Conservation (phyloP, 116 monocot species). For the Cymodocea nodosa region DNA sequence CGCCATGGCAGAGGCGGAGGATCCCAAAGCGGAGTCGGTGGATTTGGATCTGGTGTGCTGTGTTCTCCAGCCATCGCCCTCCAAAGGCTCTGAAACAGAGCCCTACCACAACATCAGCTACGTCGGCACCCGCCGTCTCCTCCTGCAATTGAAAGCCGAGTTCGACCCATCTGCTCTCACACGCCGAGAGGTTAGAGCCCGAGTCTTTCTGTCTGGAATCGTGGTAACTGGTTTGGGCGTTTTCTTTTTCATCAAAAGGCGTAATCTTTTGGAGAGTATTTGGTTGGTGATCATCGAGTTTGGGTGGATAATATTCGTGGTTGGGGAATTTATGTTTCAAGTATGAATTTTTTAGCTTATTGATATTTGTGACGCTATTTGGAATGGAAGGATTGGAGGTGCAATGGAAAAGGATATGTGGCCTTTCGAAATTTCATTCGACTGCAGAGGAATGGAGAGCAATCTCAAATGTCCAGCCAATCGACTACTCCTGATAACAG, state of each 20-base stretch:
- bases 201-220: background rate
- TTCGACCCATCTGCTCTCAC: constrained; percentile 20
- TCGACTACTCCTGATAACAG: constrained; percentile 62
- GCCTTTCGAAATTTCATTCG: constrained; percentile 69
- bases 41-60: constrained; percentile 62
- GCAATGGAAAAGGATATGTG: constrained; percentile 74
- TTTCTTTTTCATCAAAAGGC: no score
- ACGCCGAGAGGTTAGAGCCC: constrained; percentile 37
- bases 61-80: constrained; percentile 65
- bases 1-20: background rate
- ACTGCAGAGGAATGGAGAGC: constrained; percentile 60
- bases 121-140: constrained; percentile 65
- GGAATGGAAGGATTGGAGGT: constrained; percentile 67
- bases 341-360: no score
- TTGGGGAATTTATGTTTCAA: no score
- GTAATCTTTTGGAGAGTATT: no score
- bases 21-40: background rate
- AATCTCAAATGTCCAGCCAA: constrained; percentile 22
- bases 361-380: background rate
- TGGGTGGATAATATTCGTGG: background rate
- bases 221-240: no score
- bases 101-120: constrained; percentile 18
- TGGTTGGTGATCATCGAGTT: no score
- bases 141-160: constrained; percentile 61
- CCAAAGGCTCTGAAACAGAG: constrained; percentile 24